A percentile compares a stretch with the other conserved stretches of the same genome.
Evolutionary conservation across 176 grass and related monocot genomes (phyloP).

Genomic region (Eragrostis curvula): DNA sequence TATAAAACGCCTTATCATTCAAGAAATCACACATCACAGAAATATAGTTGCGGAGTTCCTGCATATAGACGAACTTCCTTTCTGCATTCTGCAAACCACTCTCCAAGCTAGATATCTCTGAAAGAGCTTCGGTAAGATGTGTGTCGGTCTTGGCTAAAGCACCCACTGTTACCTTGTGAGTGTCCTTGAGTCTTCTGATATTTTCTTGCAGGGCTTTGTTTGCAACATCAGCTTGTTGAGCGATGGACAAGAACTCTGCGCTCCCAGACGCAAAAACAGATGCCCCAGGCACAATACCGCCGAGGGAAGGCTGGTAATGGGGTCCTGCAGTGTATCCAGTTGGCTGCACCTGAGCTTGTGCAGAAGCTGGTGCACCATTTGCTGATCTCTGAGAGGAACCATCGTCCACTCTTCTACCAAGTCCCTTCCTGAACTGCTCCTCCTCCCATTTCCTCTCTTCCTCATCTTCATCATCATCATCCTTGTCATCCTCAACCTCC

Average conservation of each 20-base stretch:
- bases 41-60: slow-evolving; percentile 86
- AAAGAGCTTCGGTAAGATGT: slow-evolving; percentile 78
- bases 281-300: slow-evolving; percentile 23
- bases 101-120: slow-evolving; percentile 83
- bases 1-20: slow-evolving; percentile 88
- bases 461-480: slow-evolving; percentile 75
- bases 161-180: slow-evolving; percentile 65
- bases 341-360: slow-evolving; percentile 54
- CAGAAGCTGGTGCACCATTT: slow-evolving; percentile 40
- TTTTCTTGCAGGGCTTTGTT: slow-evolving; percentile 72
- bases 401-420: slow-evolving; percentile 74
- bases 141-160: slow-evolving; percentile 71
- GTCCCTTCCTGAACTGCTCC: slow-evolving; percentile 86
- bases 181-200: slow-evolving; percentile 82
- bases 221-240: slow-evolving; percentile 88
- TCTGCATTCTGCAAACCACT: slow-evolving; percentile 65
- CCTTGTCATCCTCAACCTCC: slow-evolving; percentile 48
- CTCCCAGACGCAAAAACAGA: slow-evolving; percentile 61
- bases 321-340: slow-evolving; percentile 35
- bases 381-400: slow-evolving; percentile 53
- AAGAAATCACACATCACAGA: slow-evolving; percentile 94
- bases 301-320: slow-evolving; percentile 44
- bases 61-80: slow-evolving; percentile 87
- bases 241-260: slow-evolving; percentile 70
- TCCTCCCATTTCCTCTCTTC: slow-evolving; percentile 98